Base-by-base conservation (phyloP, 495 filamentous ascomycete genomes). In the Corynascus novoguineensis region DNA sequence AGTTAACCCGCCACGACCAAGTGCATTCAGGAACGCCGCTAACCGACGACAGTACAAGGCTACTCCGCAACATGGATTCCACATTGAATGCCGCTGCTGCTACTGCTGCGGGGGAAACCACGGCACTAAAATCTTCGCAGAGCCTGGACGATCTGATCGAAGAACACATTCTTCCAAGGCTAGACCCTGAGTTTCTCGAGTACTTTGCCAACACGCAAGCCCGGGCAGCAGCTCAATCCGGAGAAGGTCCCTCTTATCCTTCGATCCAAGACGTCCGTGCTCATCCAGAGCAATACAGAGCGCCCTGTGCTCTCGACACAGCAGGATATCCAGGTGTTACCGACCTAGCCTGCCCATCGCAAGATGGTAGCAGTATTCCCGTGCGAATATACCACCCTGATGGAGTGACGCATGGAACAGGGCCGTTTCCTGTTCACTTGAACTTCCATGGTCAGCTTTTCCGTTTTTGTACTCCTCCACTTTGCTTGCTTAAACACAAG, bases 381-480 rank as follows among this genome's bases (percentile, higher is more conserved):
- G 69, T 75, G 10, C 68, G 73, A 11, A 70, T 76, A 0, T 80
- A 80, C 32, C 68, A 77, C 44, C 76, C 77, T 3, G 68, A 76
- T 28, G 70, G 71, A 14, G 58, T 54, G 8, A 64, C 50, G 31
- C 52, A 64, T 56, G 57, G 74, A 1, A 52, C 67, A 0, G 76
- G 75, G 0, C 76, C 76, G 8, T 78, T 75, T 57, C 71, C 74
- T 2, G 69, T 76, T 0, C 76, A 80, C 49, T 50, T 80, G 14
- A 78, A 80, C 44, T 78, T 73, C 32, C 76, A 80, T 45, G 77
- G 77, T 8, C 7, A 22, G 47, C n/a, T 35, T 8, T 5, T 32
- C 7, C n/a, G 27, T 31, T 21, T 32, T 17, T 21, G 1, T n/a
- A 11, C n/a, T n/a, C n/a, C 2, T 11, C 10, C 21, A 7, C 19